Base-by-base conservation (phyloP, 495 filamentous ascomycete species). In the Penicillium longicatenatum region DNA sequence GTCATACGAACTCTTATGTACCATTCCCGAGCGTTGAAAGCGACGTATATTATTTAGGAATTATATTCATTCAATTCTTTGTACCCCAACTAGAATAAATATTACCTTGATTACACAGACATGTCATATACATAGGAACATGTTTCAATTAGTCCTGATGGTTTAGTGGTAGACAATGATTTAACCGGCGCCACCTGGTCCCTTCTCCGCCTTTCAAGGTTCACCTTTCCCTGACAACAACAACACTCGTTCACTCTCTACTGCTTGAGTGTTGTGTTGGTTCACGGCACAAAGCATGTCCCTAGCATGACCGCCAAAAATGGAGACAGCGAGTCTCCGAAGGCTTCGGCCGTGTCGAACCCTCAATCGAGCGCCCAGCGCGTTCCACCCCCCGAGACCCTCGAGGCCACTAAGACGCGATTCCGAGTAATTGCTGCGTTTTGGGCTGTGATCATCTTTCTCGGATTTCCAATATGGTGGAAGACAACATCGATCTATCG, bases 391-490 rank as follows among this genome's bases (percentile, higher is more conserved):
- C 87, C 91, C 47, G 93, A 96, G 73, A 86, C 84, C 52, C 71
- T 81, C 39, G 84, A 87, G 57, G 85, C 86, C 50, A 76, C 90
- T 20, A 82, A 81, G 64, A 81, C 83, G 43, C 87, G 93, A 49
- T 81, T 82, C 51, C 79, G 75, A 52, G 89, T 98, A 45, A 87
- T 98, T 63, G 71, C 89, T 50, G 92, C 94, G 6, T 98, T 98
- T 66, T 98, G 94, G 95, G 77, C 83, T 19, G 86, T 97, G 16
- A 91, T 95, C 12, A 68, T 96, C 22, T 83, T 89, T 31, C 77
- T 98, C 17, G 95, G 94, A 17, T 73, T 98, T 58, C 94, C 94
- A 61, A 87, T 96, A 86, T 98, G 94, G 94, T 91, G 91, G 86
- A 86, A 86, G 70, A 98, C 94, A n/a, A 98, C 95, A 1, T 88